A percentile compares a stretch with the other conserved stretches of the same genome.
Conservation (phyloP, 306 rosid genomes). For the Dryas alaskensis region DNA sequence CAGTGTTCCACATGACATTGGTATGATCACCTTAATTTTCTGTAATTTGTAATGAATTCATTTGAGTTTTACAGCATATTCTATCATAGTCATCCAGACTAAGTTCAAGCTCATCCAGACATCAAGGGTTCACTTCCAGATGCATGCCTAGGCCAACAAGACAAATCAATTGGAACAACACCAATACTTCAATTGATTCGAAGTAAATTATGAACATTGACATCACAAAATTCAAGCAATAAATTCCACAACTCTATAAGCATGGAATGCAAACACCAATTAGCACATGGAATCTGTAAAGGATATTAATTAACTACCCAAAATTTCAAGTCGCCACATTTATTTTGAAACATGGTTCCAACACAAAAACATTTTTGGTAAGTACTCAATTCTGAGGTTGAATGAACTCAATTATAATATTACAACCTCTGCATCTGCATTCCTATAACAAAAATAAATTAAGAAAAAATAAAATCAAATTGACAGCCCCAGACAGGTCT, state of each 20-base stretch:
- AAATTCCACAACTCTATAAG: not conserved
- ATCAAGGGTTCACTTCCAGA: too few species aligned
- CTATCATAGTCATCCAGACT: too few species aligned
- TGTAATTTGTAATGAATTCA: too few species aligned
- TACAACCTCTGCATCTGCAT: slow-evolving; percentile 16
- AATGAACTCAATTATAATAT: not conserved
- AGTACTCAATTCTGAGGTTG: slow-evolving; percentile 16
- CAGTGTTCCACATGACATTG: too few species aligned
- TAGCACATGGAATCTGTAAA: not conserved
- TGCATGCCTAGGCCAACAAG: too few species aligned
- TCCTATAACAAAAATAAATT: slow-evolving; percentile 1
- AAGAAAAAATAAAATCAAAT: not conserved
- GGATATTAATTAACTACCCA: not conserved
- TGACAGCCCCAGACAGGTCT: not conserved
- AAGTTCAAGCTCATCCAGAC: too few species aligned
- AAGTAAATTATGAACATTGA: not conserved
- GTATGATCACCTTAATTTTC: too few species aligned
- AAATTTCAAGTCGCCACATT: not conserved
- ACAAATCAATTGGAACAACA: too few species aligned
- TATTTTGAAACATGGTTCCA: slow-evolving; percentile 19
- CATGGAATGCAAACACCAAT: not conserved
- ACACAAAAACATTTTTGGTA: not conserved
- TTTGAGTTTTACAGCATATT: too few species aligned
- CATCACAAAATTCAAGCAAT: not conserved
- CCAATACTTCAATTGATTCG: not conserved